phyloP scores from a whole-genome alignment of 768 basidiomycete genomes.

The Cantharellus anzutake region DNA sequence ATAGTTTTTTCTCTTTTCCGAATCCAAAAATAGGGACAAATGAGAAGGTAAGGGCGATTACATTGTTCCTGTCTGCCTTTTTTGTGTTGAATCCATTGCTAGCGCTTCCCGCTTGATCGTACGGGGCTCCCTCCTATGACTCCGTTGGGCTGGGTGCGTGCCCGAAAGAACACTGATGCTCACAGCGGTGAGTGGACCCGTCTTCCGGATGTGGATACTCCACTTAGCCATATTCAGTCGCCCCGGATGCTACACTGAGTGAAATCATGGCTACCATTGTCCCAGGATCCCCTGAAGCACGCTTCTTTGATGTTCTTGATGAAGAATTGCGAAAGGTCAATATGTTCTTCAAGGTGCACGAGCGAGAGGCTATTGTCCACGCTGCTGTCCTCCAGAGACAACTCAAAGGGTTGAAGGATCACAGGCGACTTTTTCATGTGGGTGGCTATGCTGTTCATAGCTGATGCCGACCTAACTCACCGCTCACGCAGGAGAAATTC shows the following conservation, averaged over 20 bases:
- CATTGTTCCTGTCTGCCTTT: too few species aligned
- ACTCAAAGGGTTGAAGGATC: conserved; percentile 55
- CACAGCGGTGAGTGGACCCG: background rate
- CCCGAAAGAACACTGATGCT: background rate
- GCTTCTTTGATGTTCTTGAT: conserved; percentile 66
- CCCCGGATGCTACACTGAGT: conserved; percentile 11
- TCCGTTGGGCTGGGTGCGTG: background rate
- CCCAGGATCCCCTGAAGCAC: conserved; percentile 28
- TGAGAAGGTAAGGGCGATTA: too few species aligned
- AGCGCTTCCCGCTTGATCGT: too few species aligned
- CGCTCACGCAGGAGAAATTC: background rate
- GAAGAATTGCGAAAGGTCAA: conserved; percentile 70
- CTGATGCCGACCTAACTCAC: background rate
- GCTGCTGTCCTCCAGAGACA: conserved; percentile 38
- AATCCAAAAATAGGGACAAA: too few species aligned
- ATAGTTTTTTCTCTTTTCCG: too few species aligned
- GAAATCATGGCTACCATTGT: conserved; percentile 33
- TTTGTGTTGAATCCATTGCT: too few species aligned
- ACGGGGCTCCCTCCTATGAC: background rate
- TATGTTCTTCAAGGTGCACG: conserved; percentile 58
- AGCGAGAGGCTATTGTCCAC: conserved; percentile 30
- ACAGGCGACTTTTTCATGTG: conserved; percentile 41
- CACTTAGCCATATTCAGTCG: background rate
- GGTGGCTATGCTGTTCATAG: conserved; percentile 4
- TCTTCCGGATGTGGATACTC: background rate